Conservation (phyloP, 2,329 filamentous ascomycete genomes). For the Cladosporium sp. region DNA sequence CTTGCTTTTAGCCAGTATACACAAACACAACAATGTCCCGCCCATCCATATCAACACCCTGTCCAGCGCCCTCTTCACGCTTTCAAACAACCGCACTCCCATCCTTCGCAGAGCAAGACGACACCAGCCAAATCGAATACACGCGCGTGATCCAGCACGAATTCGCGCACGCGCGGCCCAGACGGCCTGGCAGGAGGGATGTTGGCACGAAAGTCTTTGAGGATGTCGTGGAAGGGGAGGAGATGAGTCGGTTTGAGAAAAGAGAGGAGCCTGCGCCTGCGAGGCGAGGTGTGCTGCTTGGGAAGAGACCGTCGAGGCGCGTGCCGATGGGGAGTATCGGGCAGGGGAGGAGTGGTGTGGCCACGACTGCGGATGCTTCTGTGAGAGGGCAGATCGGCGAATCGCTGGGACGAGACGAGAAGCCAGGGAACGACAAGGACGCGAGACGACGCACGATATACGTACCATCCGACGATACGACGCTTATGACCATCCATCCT, state of each 20-base stretch:
- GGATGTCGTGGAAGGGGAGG: slow-evolving; percentile 28
- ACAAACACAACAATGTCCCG: slow-evolving; percentile 20
- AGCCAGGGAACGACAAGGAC: slow-evolving; percentile 31
- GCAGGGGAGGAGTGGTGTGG: slow-evolving; percentile 11
- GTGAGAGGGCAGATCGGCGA: background rate
- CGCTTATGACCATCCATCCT: slow-evolving; percentile 49
- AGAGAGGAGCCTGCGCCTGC: slow-evolving; percentile 16
- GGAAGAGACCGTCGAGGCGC: slow-evolving; percentile 14
- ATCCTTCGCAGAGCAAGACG: slow-evolving; percentile 14
- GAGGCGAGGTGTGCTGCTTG: slow-evolving; percentile 6
- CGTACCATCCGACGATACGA: slow-evolving; percentile 49
- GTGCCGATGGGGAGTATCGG: slow-evolving; percentile 11
- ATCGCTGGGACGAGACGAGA: background rate
- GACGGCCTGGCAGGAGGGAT: slow-evolving; percentile 20
- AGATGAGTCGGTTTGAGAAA: slow-evolving; percentile 16
- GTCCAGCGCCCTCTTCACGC: slow-evolving; percentile 22
- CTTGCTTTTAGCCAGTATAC: too few species aligned
- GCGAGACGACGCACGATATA: slow-evolving; percentile 47
- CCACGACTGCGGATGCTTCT: background rate
- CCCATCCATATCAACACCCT: slow-evolving; percentile 24
- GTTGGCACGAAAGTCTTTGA: slow-evolving; percentile 30
- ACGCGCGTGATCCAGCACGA: slow-evolving; percentile 29
- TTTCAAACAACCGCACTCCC: slow-evolving; percentile 11
- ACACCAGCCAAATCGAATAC: slow-evolving; percentile 28
- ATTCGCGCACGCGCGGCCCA: slow-evolving; percentile 25